These are phyloP conservation scores for Schizophyllum amplum DNA, from an alignment of 1,284 basidiomycete genomes.

Conservation along the genomic window DNA sequence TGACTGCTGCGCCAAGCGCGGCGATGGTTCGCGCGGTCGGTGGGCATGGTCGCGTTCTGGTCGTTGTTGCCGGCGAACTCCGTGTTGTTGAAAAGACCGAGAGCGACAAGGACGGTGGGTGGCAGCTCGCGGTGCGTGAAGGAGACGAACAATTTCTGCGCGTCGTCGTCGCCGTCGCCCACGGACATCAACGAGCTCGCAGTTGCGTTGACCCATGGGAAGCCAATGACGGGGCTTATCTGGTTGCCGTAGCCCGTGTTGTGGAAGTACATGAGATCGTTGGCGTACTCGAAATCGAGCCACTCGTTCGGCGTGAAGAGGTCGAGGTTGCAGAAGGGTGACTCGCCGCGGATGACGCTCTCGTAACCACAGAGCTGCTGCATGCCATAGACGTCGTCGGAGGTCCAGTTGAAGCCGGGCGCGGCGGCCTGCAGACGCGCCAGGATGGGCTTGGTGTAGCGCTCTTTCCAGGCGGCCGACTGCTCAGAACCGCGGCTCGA, in stretches of 20 bases:
- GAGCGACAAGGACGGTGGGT: neutral
- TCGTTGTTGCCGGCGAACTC: neutral
- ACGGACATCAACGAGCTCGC: neutral
- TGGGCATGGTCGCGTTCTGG: neutral
- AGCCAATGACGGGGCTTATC: neutral
- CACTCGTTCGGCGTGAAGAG: neutral
- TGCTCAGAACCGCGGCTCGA: neutral
- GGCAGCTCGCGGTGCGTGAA: neutral
- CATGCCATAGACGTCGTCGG: slow-evolving; percentile 66
- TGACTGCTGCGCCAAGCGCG: neutral
- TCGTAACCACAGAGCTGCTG: slow-evolving; percentile 83
- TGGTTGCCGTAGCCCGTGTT: neutral
- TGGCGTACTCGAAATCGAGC: neutral
- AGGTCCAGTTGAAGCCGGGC: slow-evolving; percentile 57
- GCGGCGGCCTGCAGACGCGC: slow-evolving; percentile 51
- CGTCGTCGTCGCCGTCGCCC: neutral
- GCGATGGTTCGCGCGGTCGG: neutral
- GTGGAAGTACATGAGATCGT: neutral
- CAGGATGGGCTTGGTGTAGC: neutral
- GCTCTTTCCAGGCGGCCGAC: neutral
- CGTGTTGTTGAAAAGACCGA: neutral
- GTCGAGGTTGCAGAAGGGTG: neutral
- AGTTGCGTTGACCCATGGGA: neutral
- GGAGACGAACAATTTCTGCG: too few species aligned
- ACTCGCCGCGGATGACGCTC: slow-evolving; percentile 11